Conservation (phyloP, 2,329 filamentous ascomycete species). For the Pyrenochaeta sp. region DNA sequence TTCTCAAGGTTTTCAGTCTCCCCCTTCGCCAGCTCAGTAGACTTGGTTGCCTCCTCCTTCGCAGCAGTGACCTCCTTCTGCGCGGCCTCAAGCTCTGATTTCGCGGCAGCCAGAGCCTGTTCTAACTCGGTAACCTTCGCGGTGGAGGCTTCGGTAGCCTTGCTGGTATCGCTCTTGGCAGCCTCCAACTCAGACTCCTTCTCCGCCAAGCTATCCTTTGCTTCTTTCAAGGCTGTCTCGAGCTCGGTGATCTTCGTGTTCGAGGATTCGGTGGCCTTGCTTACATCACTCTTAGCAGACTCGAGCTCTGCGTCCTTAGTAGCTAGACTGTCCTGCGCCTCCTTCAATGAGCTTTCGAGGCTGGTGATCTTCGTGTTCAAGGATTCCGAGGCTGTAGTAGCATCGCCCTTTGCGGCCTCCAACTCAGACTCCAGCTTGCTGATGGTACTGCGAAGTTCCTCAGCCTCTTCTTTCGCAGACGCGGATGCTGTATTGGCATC, state of each 20-base stretch:
- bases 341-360: conserved; percentile 32
- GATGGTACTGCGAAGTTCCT: conserved; percentile 27
- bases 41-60: conserved; percentile 18
- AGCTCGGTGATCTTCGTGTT: conserved; percentile 33
- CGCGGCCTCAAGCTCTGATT: conserved; percentile 24
- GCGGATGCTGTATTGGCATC: conserved; percentile 29
- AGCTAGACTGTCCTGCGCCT: conserved; percentile 29
- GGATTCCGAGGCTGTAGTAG: conserved; percentile 26
- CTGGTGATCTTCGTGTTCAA: conserved; percentile 31
- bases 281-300: conserved; percentile 28
- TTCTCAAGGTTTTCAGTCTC: conserved; percentile 17
- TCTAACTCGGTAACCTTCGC: conserved; percentile 35
- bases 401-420: conserved; percentile 21
- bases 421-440: conserved; percentile 32
- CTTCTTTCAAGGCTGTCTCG: conserved; percentile 20
- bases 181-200: conserved; percentile 24
- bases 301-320: conserved; percentile 34
- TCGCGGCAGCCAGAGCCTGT: conserved; percentile 24
- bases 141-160: conserved; percentile 10
- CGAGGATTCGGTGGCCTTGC: conserved; percentile 19
- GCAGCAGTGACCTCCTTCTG: conserved; percentile 19
- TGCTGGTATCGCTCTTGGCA: background rate
- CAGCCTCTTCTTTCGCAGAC: conserved; percentile 23
- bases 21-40: conserved; percentile 15
- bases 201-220: conserved; percentile 20